Percentiles rank a stretch among this genome's conserved stretches.
phyloP scores from a whole-genome alignment of 108 stramenopile species.

The Nitzschia sp. region DNA sequence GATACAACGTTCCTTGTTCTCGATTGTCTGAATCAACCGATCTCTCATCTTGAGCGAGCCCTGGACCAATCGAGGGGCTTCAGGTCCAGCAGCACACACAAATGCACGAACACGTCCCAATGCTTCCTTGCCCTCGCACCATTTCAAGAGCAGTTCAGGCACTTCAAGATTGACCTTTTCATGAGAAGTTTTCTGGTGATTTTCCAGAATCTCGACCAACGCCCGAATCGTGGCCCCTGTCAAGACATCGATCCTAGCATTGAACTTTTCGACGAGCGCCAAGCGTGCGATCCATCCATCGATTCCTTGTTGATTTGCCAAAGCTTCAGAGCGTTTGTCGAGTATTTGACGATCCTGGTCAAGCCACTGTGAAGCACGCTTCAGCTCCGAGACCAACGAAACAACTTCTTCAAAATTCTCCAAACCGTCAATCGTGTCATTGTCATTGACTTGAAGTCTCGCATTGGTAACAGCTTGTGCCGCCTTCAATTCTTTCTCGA shows the following conservation, averaged over 20 bases:
- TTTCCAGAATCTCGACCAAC: conserved; percentile 19
- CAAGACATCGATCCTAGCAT: conserved; percentile 26
- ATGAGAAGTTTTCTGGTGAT: neutral
- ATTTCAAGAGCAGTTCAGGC: conserved; percentile 21
- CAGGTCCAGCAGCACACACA: conserved; percentile 28
- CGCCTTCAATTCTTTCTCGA: neutral
- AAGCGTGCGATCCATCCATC: conserved; percentile 27
- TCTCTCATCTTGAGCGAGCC: conserved; percentile 18
- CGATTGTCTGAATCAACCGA: conserved; percentile 10
- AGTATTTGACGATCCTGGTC: conserved; percentile 14
- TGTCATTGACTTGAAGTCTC: neutral
- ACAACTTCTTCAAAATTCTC: conserved; percentile 17
- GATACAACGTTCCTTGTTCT: conserved; percentile 23
- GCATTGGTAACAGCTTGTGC: conserved; percentile 25
- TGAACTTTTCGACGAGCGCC: conserved; percentile 18
- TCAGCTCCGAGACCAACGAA: conserved; percentile 16
- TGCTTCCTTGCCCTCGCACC: conserved; percentile 30
- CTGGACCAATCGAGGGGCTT: conserved; percentile 10
- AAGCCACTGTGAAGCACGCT: conserved; percentile 14
- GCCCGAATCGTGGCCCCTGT: conserved; percentile 10
- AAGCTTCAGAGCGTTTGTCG: neutral
- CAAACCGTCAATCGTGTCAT: neutral
- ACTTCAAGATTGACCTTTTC: neutral
- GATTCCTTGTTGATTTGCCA: neutral
- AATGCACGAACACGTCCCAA: conserved; percentile 32